Evolutionary conservation across 495 filamentous ascomycete genomes (phyloP).

Genomic region (Penicillium longicatenatum): DNA sequence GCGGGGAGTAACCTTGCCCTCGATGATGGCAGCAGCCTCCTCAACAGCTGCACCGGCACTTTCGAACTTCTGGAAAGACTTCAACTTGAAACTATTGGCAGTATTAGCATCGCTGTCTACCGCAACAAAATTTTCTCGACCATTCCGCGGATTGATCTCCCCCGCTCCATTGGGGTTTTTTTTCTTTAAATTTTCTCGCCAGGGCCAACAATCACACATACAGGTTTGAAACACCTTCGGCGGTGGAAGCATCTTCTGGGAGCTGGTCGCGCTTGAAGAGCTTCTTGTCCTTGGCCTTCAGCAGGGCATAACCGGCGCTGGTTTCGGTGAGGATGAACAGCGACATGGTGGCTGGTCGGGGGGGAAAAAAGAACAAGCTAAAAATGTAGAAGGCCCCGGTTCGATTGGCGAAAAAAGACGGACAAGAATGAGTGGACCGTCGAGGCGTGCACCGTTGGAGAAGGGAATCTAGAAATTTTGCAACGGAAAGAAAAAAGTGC

Average conservation of each 20-base stretch:
- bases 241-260: conserved; percentile 68
- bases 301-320: conserved; percentile 92
- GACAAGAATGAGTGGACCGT: conserved; percentile 23
- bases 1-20: conserved; percentile 95
- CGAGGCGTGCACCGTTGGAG: conserved; percentile 30
- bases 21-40: conserved; percentile 82
- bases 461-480: conserved; percentile 36
- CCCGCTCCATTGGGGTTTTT: conserved; percentile 1
- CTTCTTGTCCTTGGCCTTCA: conserved; percentile 98
- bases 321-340: conserved; percentile 89
- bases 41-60: conserved; percentile 82
- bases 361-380: conserved; percentile 26
- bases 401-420: conserved; percentile 22
- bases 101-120: conserved; percentile 29
- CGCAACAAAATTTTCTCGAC: conserved; percentile 16
- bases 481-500: conserved; percentile 34
- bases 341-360: conserved; percentile 59
- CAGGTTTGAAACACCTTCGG: conserved; percentile 85
- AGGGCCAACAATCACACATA: conserved; percentile 50
- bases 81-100: conserved; percentile 76
- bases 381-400: conserved; percentile 18
- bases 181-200: not conserved
- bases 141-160: not conserved
- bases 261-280: conserved; percentile 84
- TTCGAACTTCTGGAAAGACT: conserved; percentile 96